Evolutionary conservation across 1,284 basidiomycete species (phyloP).

Genomic region (Trichosporon sp.): DNA sequence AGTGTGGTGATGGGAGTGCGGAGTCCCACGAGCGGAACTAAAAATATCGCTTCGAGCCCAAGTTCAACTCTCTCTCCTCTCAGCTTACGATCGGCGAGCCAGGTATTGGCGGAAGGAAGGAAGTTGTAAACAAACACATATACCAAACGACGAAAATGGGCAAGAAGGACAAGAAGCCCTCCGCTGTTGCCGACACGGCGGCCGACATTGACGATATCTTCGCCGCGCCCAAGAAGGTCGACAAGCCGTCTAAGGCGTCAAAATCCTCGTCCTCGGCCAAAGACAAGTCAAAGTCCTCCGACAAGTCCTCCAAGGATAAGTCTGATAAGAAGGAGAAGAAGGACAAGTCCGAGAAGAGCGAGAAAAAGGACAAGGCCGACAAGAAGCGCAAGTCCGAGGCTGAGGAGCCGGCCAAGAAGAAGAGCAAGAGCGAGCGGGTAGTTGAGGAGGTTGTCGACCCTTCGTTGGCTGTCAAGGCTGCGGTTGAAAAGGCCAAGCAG

Average conservation of each 20-base stretch:
- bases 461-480: constrained; percentile 28
- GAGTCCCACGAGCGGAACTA: constrained; percentile 15
- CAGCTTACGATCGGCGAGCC: too few species aligned
- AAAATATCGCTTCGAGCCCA: constrained; percentile 11
- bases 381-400: background rate
- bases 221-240: constrained; percentile 26
- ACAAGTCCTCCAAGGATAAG: constrained; percentile 10
- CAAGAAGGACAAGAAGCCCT: constrained; percentile 35
- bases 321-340: constrained; percentile 14
- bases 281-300: background rate
- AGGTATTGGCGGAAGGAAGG: too few species aligned
- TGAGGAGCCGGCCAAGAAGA: constrained; percentile 10
- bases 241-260: too few species aligned
- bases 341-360: background rate
- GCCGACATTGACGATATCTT: constrained; percentile 25
- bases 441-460: constrained; percentile 47
- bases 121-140: background rate
- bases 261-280: constrained; percentile 16
- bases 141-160: constrained; percentile 15
- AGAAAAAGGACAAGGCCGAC: background rate
- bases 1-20: background rate
- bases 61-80: too few species aligned
- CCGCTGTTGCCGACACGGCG: constrained; percentile 16
- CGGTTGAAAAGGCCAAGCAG: constrained; percentile 24
- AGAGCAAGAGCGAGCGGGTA: constrained; percentile 17